phyloP scores from a whole-genome alignment of 768 basidiomycete species.

The Mrakia gelida region DNA sequence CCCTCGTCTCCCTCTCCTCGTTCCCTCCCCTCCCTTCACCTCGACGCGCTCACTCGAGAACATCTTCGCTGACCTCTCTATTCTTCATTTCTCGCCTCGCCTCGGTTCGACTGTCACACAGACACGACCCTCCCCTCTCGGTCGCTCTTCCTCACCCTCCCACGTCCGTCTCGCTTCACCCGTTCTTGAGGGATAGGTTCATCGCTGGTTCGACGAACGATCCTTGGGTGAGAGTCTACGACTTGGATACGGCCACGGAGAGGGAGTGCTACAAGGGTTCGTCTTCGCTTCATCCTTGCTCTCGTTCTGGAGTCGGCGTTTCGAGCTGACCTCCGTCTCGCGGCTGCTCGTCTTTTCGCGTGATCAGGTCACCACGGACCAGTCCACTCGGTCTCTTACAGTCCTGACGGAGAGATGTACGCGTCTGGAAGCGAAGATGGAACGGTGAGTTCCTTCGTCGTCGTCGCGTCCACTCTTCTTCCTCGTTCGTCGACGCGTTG shows the following conservation, averaged over 20 bases:
- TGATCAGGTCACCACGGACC: constrained; percentile 96
- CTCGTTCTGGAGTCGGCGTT: not conserved
- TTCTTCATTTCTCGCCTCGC: no score
- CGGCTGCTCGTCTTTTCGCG: constrained; percentile 33
- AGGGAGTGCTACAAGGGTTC: constrained; percentile 46
- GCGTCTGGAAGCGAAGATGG: constrained; percentile 86
- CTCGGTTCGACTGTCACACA: constrained; percentile 32
- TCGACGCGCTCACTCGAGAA: constrained; percentile 35
- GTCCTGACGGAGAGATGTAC: constrained; percentile 63
- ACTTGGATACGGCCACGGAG: constrained; percentile 77
- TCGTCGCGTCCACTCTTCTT: no score
- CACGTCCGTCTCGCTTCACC: constrained; percentile 93
- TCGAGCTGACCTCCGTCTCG: not conserved
- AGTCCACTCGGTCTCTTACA: constrained; percentile 74
- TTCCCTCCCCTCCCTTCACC: constrained; percentile 12
- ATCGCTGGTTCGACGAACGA: constrained; percentile 84
- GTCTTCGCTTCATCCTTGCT: not conserved
- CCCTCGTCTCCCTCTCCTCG: constrained; percentile 13
- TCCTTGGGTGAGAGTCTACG: constrained; percentile 95
- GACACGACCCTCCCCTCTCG: constrained; percentile 63
- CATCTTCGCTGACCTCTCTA: constrained; percentile 44
- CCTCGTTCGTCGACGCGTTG: not conserved
- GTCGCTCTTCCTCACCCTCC: constrained; percentile 77
- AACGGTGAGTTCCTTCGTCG: constrained; percentile 19
- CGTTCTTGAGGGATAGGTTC: constrained; percentile 79